A percentile compares a stretch with the other conserved stretches of the same genome.
phyloP scores from a whole-genome alignment of 768 basidiomycete species.

The Rhodosporidiobolus odoratus region DNA sequence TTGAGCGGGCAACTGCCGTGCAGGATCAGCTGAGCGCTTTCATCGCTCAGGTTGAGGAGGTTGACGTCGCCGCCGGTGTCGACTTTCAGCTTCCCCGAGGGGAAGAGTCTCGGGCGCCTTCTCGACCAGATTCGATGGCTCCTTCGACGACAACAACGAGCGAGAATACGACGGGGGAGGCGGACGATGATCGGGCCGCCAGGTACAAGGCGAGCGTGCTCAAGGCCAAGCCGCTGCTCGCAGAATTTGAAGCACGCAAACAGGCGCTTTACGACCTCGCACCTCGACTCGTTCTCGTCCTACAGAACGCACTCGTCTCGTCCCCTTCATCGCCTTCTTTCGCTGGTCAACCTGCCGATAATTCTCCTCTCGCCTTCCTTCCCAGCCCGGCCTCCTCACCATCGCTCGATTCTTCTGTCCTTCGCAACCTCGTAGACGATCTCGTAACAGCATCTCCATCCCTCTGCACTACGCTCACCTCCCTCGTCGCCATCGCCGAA shows the following conservation, averaged over 20 bases:
- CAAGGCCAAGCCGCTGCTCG: conserved; percentile 62
- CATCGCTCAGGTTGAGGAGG: conserved; percentile 59
- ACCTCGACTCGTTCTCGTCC: conserved; percentile 56
- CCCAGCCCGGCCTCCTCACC: neutral
- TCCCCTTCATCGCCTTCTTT: neutral
- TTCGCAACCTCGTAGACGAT: conserved; percentile 10
- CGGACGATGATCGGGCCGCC: conserved; percentile 13
- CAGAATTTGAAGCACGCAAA: conserved; percentile 62
- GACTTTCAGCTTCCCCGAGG: conserved; percentile 53
- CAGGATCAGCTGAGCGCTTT: conserved; percentile 56
- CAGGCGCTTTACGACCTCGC: conserved; percentile 73
- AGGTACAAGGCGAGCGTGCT: conserved; percentile 60
- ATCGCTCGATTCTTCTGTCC: neutral
- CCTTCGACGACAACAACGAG: neutral
- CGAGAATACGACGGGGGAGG: conserved; percentile 17
- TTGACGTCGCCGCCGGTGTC: conserved; percentile 73
- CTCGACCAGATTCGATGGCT: conserved; percentile 3
- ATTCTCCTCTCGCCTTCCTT: conserved; percentile 16
- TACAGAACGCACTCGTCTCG: conserved; percentile 50
- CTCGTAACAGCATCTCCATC: conserved; percentile 6
- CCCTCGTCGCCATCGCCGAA: conserved; percentile 28
- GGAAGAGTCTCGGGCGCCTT: neutral
- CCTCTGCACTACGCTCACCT: conserved; percentile 21
- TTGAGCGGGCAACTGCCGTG: conserved; percentile 44
- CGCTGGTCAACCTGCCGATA: conserved; percentile 15